phyloP scores from a whole-genome alignment of 257 asterid species.

The Verbascum thapsus region DNA sequence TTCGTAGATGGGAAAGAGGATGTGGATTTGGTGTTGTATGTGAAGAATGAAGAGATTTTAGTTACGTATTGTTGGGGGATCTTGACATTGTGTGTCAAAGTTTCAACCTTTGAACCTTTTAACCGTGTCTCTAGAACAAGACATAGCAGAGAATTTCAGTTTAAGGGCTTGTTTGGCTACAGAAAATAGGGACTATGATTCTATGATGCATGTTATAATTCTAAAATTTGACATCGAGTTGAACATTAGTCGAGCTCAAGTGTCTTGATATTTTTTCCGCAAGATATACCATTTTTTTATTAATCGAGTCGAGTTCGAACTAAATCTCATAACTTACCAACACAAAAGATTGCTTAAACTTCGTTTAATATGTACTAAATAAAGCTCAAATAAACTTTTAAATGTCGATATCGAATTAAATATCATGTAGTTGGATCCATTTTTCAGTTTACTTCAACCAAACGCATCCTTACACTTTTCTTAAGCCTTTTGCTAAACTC shows the following conservation, averaged over 20 bases:
- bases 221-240: too few species aligned
- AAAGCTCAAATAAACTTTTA: too few species aligned
- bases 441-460: constrained; percentile 9
- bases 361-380: too few species aligned
- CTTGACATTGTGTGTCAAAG: constrained; percentile 30
- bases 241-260: too few species aligned
- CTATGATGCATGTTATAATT: too few species aligned
- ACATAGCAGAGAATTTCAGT: neutral
- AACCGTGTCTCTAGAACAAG: neutral
- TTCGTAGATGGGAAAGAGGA: constrained; percentile 19
- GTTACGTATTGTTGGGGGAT: constrained; percentile 31
- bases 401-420: too few species aligned
- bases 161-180: constrained; percentile 33
- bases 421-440: too few species aligned
- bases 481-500: neutral
- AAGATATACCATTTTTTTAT: too few species aligned
- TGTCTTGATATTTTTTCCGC: too few species aligned
- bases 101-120: constrained; percentile 34
- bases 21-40: constrained; percentile 27
- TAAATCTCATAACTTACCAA: too few species aligned
- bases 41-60: constrained; percentile 25
- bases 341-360: too few species aligned
- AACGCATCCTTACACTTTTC: constrained; percentile 12
- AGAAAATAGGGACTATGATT: neutral
- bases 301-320: too few species aligned